Conservation (phyloP, 768 basidiomycete species). For the Mycena capillaripes region DNA sequence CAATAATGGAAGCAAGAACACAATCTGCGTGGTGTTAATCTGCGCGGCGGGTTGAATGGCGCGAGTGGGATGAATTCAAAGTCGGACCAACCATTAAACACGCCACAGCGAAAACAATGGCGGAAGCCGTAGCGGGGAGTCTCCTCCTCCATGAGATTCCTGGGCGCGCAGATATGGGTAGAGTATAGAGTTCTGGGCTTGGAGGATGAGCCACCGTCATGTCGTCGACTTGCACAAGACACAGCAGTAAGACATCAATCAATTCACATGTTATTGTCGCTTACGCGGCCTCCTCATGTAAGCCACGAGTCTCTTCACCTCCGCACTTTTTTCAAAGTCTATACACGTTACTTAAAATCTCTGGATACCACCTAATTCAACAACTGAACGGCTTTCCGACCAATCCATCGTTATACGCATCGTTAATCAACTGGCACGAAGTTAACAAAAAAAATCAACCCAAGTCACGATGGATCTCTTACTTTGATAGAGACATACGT, state of each 20-base stretch:
- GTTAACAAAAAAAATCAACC: background rate
- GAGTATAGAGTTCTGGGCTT: conserved; percentile 48
- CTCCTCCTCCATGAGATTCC: conserved; percentile 64
- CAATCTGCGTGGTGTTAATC: conserved; percentile 80
- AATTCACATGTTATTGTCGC: conserved; percentile 8
- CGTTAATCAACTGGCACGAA: conserved; percentile 55
- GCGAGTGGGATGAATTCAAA: too few species aligned
- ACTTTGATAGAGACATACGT: conserved; percentile 68
- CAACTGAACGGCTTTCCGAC: conserved; percentile 65
- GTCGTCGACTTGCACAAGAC: background rate
- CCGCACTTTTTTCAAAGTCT: background rate
- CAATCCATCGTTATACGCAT: conserved; percentile 56
- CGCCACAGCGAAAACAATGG: conserved; percentile 71
- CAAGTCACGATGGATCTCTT: conserved; percentile 19
- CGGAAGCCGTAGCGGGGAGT: conserved; percentile 65
- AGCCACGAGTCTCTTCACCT: too few species aligned
- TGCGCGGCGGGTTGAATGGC: background rate
- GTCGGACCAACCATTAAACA: conserved; percentile 61
- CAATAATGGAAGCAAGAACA: conserved; percentile 76
- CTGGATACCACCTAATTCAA: too few species aligned
- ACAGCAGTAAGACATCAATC: background rate
- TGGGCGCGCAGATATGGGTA: conserved; percentile 62
- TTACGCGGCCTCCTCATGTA: too few species aligned
- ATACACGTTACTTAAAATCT: too few species aligned
- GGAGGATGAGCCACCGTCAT: conserved; percentile 21